Base-by-base conservation (phyloP, 2,329 filamentous ascomycete genomes). In the Xylaria sp. region DNA sequence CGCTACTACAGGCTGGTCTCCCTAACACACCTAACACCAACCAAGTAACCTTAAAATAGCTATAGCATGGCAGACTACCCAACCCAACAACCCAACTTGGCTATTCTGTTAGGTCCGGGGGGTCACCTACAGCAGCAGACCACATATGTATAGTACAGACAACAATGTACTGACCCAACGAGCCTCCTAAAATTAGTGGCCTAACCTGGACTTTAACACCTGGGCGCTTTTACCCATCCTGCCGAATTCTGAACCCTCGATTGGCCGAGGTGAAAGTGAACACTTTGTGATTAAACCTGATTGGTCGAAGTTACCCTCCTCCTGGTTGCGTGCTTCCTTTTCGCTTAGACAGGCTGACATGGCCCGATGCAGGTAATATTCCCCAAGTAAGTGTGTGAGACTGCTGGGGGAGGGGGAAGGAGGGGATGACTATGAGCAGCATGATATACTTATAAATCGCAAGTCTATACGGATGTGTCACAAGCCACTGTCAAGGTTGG, bases 231-330 rank as follows among this genome's bases (percentile, higher is more conserved):
- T 46, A 9, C 52, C 28, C 39, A 52, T 20, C 9, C 25, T 23
- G 23, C 36, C 46, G 28, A 36, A 60, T 36, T 59, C n/a, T 15
- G 12, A 48, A 31, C 25, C 43, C 28, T 60, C 63, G n/a, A 51
- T 33, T 39, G 46, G 58, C 39, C 20, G 43, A 49, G 43, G 39
- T 46, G 28, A 20, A 57, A 49, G 28, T 57, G 31, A 62, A 51
- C 58, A 66, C 28, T 62, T 18, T 31, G 31, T 43, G 56, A 59
- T 59, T 51, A 59, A 20, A 43, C 54, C 46, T 64, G 54, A 62
- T 62, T 64, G 62, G 54, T 6, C 33, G 43, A 36, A 64, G 51
- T 49, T 52, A 13, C 20, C 46, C 23, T 58, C 39, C 39, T 46
- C 15, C 15, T 46, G 6, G 33, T 36, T 25, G 20, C 23, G 31